Percentiles rank a stretch among this genome's conserved stretches.
These are phyloP conservation scores for Alternaria gaisen DNA, from an alignment of 2,329 filamentous ascomycete genomes.

Conservation along the genomic window DNA sequence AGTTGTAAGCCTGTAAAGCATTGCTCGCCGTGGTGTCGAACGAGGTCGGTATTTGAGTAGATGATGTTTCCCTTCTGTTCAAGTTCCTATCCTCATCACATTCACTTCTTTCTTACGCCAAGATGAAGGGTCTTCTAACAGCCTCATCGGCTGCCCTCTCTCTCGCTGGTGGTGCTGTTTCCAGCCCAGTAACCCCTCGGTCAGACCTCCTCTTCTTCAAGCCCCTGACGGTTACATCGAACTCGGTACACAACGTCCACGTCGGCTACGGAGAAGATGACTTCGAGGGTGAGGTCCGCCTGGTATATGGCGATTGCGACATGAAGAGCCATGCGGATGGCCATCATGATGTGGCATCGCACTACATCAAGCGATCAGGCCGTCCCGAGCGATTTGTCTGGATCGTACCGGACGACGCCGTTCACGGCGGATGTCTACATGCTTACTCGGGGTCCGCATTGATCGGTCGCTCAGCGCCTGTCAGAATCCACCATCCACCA, in stretches of 20 bases:
- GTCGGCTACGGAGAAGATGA: conserved; percentile 52
- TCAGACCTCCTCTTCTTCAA: conserved; percentile 45
- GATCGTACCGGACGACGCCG: conserved; percentile 55
- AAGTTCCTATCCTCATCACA: conserved; percentile 4
- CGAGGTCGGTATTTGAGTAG: conserved; percentile 27
- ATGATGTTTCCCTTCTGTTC: background rate
- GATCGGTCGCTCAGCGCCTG: conserved; percentile 55
- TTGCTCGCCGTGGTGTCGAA: background rate
- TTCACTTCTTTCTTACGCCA: conserved; percentile 9
- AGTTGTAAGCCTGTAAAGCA: background rate
- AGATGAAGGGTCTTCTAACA: conserved; percentile 40
- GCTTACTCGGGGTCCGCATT: conserved; percentile 53
- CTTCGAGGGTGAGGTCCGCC: conserved; percentile 55
- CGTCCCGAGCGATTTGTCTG: conserved; percentile 59
- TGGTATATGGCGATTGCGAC: conserved; percentile 59
- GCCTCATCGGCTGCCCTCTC: conserved; percentile 38
- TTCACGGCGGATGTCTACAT: conserved; percentile 55
- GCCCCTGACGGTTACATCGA: conserved; percentile 46
- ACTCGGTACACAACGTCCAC: conserved; percentile 61
- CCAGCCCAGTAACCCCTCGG: conserved; percentile 28
- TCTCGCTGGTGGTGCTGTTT: conserved; percentile 32
- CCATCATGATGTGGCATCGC: conserved; percentile 57
- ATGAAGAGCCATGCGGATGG: conserved; percentile 45
- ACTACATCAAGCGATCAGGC: conserved; percentile 42
- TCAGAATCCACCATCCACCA: conserved; percentile 50